Base-by-base conservation (phyloP, 192 early-diverging fungal genomes). In the Gigaspora rosea region DNA sequence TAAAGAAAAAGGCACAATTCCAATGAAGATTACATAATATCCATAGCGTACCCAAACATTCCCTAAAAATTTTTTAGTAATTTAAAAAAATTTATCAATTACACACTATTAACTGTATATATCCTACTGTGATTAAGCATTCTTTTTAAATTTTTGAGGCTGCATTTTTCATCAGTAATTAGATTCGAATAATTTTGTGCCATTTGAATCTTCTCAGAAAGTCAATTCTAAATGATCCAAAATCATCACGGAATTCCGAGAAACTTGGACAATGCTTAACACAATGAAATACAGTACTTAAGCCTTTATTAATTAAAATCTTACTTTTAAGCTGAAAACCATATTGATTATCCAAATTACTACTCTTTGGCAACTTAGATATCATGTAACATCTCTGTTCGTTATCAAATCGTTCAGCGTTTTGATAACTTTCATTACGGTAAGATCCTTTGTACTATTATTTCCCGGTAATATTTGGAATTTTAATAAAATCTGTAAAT, bases 401-500 rank as follows among this genome's bases (percentile, higher is more conserved):
- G 1, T 49, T 2, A 69, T 69, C 27, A 49, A 22, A 0, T 48
- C n/a, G 27, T 69, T n/a, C 12, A 69, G 27, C 27, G 48, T 27
- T 9, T 51, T 8, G 6, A 69, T 50, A 27, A 69, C 49, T 18
- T 15, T 32, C 0, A 8, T 9, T 11, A 46, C 67, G 7, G 47
- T 69, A 10, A 50, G 3, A 12, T 69, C 12, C 3, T n/a, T 27
- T 15, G 9, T 33, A 41, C 41, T 36, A 69, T 69, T 27, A 8
- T 2, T 32, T 20, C 22, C 67, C 1, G 67, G 47, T 15, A 50
- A 32, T 32, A 69, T 50, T 27, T 48, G 20, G 32, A 69, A 50
- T 32, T 69, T 69, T 50, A 69, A 69, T 69, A 69, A 50, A 13
- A 69, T 50, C 49, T 69, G 67, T 11, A 6, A 18, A 41, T 32